phyloP scores from a whole-genome alignment of 257 asterid genomes.

The Cynanchum wilfordii region DNA sequence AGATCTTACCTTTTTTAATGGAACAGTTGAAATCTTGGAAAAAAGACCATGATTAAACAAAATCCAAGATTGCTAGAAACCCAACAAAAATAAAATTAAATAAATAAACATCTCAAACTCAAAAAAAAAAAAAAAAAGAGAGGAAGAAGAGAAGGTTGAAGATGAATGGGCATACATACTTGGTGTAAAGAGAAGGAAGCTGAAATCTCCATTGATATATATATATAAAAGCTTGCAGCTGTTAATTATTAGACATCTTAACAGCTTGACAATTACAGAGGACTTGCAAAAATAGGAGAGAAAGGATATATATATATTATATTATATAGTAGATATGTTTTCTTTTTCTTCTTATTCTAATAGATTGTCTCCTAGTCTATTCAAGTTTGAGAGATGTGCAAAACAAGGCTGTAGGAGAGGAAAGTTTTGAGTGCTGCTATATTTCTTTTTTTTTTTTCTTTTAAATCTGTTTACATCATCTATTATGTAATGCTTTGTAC shows the following conservation, averaged over 20 bases:
- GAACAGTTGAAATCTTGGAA: conserved; percentile 7
- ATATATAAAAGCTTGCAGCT: conserved; percentile 13
- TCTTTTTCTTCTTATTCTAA: not conserved
- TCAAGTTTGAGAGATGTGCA: conserved; percentile 5
- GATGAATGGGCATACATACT: not conserved
- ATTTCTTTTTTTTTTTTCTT: not conserved
- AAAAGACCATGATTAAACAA: not conserved
- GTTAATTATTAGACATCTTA: conserved; percentile 31
- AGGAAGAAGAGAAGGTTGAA: not conserved
- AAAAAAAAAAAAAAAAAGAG: not conserved
- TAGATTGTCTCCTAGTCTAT: not conserved
- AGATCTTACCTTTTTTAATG: conserved; percentile 6
- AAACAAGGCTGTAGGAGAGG: not conserved
- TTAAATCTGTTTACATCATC: not conserved
- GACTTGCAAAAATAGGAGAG: conserved; percentile 11
- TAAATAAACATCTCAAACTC: conserved; percentile 2
- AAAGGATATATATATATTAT: not conserved
- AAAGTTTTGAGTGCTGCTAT: conserved; percentile 5
- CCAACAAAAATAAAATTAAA: not conserved
- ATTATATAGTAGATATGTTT: conserved; percentile 2
- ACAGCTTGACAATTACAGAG: conserved; percentile 24
- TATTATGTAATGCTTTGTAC: conserved; percentile 18
- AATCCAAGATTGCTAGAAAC: not conserved
- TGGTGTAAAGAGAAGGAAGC: conserved; percentile 7
- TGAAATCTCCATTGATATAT: not conserved